Conservation (phyloP, 2,329 filamentous ascomycete genomes). For the Xylariaceae sp. region DNA sequence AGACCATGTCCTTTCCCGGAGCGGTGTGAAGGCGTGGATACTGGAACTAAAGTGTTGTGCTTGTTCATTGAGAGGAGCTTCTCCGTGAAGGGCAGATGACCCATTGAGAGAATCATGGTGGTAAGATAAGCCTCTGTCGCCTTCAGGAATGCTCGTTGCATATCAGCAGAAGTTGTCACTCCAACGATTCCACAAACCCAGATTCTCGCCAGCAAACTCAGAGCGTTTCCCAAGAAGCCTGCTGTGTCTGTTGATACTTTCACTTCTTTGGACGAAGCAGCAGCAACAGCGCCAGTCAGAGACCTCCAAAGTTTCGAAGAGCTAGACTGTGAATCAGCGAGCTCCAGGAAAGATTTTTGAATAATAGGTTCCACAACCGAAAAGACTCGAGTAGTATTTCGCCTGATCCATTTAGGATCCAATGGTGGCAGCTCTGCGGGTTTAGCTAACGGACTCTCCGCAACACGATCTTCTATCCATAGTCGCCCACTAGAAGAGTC, state of each 20-base stretch:
- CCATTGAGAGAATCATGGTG: conserved; percentile 49
- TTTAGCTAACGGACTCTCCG: conserved; percentile 53
- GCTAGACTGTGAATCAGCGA: conserved; percentile 57
- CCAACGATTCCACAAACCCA: conserved; percentile 61
- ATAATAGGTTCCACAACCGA: conserved; percentile 56
- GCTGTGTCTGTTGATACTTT: conserved; percentile 82
- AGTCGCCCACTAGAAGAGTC: conserved; percentile 53
- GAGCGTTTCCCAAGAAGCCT: conserved; percentile 67
- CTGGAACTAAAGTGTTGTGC: conserved; percentile 56
- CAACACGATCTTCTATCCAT: conserved; percentile 72
- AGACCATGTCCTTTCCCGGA: conserved; percentile 47
- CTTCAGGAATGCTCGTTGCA: conserved; percentile 49
- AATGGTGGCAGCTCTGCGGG: conserved; percentile 77
- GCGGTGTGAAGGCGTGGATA: conserved; percentile 63
- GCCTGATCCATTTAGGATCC: conserved; percentile 82
- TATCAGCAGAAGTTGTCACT: conserved; percentile 47
- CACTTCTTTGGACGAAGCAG: conserved; percentile 77
- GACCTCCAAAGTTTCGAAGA: conserved; percentile 55
- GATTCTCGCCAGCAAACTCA: conserved; percentile 63
- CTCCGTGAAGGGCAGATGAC: conserved; percentile 59
- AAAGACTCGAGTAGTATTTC: conserved; percentile 63
- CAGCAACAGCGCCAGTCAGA: conserved; percentile 59
- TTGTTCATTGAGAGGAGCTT: conserved; percentile 50
- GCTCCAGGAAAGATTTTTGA: conserved; percentile 56
- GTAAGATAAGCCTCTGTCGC: conserved; percentile 50